Evolutionary conservation across 805 yeast genomes (phyloP).

Genomic region (Kodamaea kaohsiungensis): DNA sequence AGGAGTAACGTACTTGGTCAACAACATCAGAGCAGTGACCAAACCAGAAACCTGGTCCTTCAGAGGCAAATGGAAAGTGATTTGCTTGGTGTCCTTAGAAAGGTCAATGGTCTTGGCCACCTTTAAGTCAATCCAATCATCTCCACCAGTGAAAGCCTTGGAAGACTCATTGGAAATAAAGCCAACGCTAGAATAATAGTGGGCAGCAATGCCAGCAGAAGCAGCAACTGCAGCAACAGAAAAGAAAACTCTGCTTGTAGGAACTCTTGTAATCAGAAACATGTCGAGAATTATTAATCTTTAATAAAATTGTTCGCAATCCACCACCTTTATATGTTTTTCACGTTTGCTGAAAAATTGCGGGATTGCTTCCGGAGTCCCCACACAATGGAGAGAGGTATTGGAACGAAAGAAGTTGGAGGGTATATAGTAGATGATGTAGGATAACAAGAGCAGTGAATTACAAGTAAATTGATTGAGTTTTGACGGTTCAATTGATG

Average conservation of each 20-base stretch:
- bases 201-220: slow-evolving; percentile 37
- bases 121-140: slow-evolving; percentile 73
- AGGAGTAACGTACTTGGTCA: slow-evolving; percentile 79
- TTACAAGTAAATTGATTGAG: too few species aligned
- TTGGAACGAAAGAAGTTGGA: background rate
- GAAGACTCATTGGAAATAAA: slow-evolving; percentile 36
- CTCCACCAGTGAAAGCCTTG: slow-evolving; percentile 60
- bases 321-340: background rate
- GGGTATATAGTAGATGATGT: too few species aligned
- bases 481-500: too few species aligned
- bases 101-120: slow-evolving; percentile 45
- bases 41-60: slow-evolving; percentile 74
- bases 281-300: background rate
- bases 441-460: too few species aligned
- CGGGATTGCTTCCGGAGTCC: background rate
- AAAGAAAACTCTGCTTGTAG: slow-evolving; percentile 28
- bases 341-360: slow-evolving; percentile 2
- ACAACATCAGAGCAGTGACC: slow-evolving; percentile 71
- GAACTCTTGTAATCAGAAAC: slow-evolving; percentile 5
- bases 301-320: slow-evolving; percentile 1
- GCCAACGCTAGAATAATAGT: slow-evolving; percentile 22
- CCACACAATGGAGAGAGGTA: background rate
- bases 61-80: slow-evolving; percentile 68
- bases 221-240: slow-evolving; percentile 31
- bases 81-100: slow-evolving; percentile 64